Conservation (phyloP, 306 rosid species). For the Cotoneaster glaucophyllus region DNA sequence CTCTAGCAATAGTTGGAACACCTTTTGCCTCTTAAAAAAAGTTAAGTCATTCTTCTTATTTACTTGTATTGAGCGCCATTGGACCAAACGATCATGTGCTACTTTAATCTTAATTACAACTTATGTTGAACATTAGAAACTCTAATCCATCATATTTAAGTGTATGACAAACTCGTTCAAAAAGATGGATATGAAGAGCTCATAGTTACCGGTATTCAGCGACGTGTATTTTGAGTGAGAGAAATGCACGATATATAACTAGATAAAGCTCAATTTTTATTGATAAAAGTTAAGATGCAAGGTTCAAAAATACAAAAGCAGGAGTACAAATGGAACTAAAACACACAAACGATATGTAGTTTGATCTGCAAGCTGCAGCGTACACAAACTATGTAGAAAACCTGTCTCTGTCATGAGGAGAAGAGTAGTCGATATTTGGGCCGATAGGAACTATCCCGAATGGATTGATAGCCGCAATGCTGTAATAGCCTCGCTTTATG, state of each 20-base stretch:
- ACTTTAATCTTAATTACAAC: no score
- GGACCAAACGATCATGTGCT: no score
- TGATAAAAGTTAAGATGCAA: no score
- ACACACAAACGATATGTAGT: neutral
- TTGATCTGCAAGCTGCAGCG: neutral
- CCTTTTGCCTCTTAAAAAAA: neutral
- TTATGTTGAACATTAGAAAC: no score
- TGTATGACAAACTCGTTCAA: no score
- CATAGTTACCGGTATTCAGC: no score
- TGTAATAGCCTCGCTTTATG: slow-evolving; percentile 74
- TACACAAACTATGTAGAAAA: slow-evolving; percentile 43
- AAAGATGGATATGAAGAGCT: no score
- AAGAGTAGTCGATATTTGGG: slow-evolving; percentile 54
- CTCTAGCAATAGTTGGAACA: neutral
- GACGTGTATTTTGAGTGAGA: no score
- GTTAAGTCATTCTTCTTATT: no score
- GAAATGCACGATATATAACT: no score
- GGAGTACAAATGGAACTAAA: neutral
- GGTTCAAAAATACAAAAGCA: neutral
- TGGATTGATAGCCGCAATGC: slow-evolving; percentile 82
- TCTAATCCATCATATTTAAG: no score
- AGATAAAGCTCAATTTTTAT: no score
- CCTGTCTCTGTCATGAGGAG: slow-evolving; percentile 69
- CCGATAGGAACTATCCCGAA: slow-evolving; percentile 73
- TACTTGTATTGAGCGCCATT: neutral